Conservation (phyloP, 2,329 filamentous ascomycete species). For the Phoma sp. region DNA sequence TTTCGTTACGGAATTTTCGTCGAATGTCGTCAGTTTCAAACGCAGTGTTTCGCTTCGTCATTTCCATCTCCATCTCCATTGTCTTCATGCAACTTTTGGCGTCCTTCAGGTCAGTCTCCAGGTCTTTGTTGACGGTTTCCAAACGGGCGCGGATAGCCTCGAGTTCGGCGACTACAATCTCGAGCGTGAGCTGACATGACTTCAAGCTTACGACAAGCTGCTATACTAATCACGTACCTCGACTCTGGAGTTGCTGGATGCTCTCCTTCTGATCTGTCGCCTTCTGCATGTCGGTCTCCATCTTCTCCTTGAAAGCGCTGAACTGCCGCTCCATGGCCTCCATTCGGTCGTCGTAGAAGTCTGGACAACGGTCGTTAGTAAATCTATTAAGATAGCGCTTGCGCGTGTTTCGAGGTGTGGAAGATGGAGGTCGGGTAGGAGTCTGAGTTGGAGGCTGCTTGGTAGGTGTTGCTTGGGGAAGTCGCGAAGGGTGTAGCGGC, state of each 20-base stretch:
- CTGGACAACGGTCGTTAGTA: conserved; percentile 74
- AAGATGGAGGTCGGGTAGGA: conserved; percentile 24
- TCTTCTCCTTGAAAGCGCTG: conserved; percentile 71
- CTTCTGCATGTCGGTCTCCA: conserved; percentile 72
- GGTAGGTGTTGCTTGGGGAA: conserved; percentile 35
- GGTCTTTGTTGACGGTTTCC: conserved; percentile 57
- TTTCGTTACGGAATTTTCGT: conserved; percentile 61
- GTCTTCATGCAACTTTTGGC: conserved; percentile 60
- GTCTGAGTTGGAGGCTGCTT: conserved; percentile 21
- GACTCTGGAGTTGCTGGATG: conserved; percentile 74
- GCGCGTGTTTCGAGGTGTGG: conserved; percentile 42
- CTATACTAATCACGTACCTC: conserved; percentile 63
- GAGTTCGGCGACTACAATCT: conserved; percentile 59
- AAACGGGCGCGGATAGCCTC: conserved; percentile 61
- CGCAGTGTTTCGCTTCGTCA: conserved; percentile 59
- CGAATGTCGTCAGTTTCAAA: conserved; percentile 60
- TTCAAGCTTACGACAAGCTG: background rate
- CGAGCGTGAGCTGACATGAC: background rate
- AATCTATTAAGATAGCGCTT: conserved; percentile 70
- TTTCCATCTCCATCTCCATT: conserved; percentile 58
- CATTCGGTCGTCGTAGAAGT: conserved; percentile 80
- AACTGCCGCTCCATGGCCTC: conserved; percentile 78
- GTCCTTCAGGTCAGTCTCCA: conserved; percentile 73
- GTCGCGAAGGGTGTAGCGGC: conserved; percentile 26
- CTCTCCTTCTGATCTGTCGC: conserved; percentile 75